These are phyloP conservation scores for Williopsis jadinii DNA, from an alignment of 1,139 yeast genomes.

Conservation along the genomic window DNA sequence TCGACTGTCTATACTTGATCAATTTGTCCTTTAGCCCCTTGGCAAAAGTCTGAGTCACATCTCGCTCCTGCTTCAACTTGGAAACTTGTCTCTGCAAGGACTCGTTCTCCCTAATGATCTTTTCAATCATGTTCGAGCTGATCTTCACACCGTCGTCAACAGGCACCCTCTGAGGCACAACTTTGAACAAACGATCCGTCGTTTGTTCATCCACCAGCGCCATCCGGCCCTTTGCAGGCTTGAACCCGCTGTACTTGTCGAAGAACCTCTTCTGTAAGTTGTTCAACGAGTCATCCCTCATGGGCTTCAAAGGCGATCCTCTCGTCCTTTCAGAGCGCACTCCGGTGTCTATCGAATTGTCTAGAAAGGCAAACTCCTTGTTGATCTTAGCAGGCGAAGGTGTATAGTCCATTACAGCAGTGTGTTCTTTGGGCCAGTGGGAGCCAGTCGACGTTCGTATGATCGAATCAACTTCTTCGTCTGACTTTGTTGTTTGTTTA, in stretches of 20 bases:
- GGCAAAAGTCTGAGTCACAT: constrained; percentile 14
- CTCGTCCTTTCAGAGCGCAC: constrained; percentile 7
- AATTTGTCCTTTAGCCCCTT: constrained; percentile 17
- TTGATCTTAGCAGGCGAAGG: constrained; percentile 20
- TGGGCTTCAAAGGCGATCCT: constrained; percentile 11
- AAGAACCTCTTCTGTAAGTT: constrained; percentile 10
- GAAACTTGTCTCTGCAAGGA: constrained; percentile 13
- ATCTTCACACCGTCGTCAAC: constrained; percentile 18
- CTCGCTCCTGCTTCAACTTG: constrained; percentile 1
- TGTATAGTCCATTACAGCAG: constrained; percentile 20
- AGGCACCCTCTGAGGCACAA: constrained; percentile 12
- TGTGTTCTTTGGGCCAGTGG: neutral
- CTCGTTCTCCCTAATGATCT: constrained; percentile 19
- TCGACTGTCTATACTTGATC: constrained; percentile 17
- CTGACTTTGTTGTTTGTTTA: no score
- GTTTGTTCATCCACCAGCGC: constrained; percentile 8
- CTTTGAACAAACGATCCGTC: constrained; percentile 18
- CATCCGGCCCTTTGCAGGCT: constrained; percentile 5
- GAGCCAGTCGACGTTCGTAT: no score
- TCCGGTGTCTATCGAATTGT: constrained; percentile 17
- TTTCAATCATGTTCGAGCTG: constrained; percentile 20
- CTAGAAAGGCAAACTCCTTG: constrained; percentile 18
- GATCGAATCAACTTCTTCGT: no score
- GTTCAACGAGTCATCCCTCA: constrained; percentile 3
- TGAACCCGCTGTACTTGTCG: constrained; percentile 12